Evolutionary conservation across 78 protist genomes (phyloP).

Genomic region (Kipferlia bialata): DNA sequence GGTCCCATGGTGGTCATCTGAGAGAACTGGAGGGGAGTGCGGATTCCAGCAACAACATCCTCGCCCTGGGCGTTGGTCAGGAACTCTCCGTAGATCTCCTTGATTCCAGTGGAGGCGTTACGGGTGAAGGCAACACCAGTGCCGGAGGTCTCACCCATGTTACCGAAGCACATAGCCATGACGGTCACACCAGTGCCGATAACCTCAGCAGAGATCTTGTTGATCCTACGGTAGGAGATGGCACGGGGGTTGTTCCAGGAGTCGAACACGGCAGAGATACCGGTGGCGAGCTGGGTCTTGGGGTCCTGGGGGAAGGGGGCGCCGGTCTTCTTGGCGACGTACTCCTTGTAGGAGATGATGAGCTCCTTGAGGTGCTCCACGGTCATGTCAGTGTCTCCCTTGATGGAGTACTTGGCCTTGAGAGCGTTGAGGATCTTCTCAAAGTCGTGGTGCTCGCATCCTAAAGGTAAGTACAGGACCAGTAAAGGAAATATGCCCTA

Average conservation of each 20-base stretch:
- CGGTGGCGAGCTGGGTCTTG: slow-evolving; percentile 24
- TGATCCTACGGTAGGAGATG: slow-evolving; percentile 40
- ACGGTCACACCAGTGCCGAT: slow-evolving; percentile 66
- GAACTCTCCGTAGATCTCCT: slow-evolving; percentile 58
- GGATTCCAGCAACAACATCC: slow-evolving; percentile 75
- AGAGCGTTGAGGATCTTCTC: slow-evolving; percentile 26
- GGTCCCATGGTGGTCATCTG: slow-evolving; percentile 1
- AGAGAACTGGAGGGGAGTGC: slow-evolving; percentile 48
- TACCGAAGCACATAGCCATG: slow-evolving; percentile 60
- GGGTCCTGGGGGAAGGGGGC: slow-evolving; percentile 55
- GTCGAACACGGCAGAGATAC: slow-evolving; percentile 44
- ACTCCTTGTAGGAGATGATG: slow-evolving; percentile 11
- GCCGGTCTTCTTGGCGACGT: neutral
- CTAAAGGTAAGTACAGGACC: too few relatives aligned
- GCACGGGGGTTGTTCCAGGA: slow-evolving; percentile 60
- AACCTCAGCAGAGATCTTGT: slow-evolving; percentile 23
- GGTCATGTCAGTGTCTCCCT: slow-evolving; percentile 35
- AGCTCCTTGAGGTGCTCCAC: slow-evolving; percentile 34
- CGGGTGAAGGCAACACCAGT: slow-evolving; percentile 71
- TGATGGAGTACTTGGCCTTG: slow-evolving; percentile 10
- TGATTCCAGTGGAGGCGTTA: slow-evolving; percentile 61
- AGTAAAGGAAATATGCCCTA: too few relatives aligned
- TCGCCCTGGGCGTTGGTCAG: slow-evolving; percentile 80
- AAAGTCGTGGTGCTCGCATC: slow-evolving; percentile 23
- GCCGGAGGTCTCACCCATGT: slow-evolving; percentile 46